Base-by-base conservation (phyloP, 192 early-diverging fungal species). In the Podila horticola region DNA sequence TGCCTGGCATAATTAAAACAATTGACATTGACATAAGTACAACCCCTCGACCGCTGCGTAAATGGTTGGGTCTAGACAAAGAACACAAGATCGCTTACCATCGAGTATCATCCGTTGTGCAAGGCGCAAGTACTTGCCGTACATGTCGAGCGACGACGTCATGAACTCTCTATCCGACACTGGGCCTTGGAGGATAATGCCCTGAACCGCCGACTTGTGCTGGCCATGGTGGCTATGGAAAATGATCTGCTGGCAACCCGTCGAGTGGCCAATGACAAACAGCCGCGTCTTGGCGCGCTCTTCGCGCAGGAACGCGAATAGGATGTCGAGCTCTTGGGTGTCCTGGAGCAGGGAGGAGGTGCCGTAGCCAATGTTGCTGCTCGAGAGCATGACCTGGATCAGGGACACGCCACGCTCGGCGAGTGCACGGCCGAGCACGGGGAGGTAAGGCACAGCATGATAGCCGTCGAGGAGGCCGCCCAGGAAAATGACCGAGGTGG, bases 191-290 rank as follows among this genome's bases (percentile, higher is more conserved):
- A 86, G 50, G 20, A 86, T 72, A 1, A 83, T 65, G 20, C 83
- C 83, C 49, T 72, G 33, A 11, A 86, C 63, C 30, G n/a, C 58
- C 5, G 67, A 38, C 6, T 58, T 51, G 49, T 72, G 67, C 19
- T 58, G 20, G 11, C 79, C 83, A 38, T 82, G 55, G 41, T 45
- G 69, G 22, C 68, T 81, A 66, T 82, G 74, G 15, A 62, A 74
- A 6, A 82, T 72, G 13, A 74, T 79, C 28, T 86, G 76, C 33
- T 86, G 85, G 33, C 82, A 69, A 17, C 85, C 86, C 0, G 86
- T 87, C 12, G 86, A 87, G 58, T 87, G 86, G 7, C 86, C 86
- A 19, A 87, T 49, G 33, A 87, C 62, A 26, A 87, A 74, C 29
- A 87, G 62, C 0, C 66, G 49, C 9, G 69, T 62, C 28, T 85